phyloP scores from a whole-genome alignment of 768 basidiomycete genomes.

The Lenzites betulinus region DNA sequence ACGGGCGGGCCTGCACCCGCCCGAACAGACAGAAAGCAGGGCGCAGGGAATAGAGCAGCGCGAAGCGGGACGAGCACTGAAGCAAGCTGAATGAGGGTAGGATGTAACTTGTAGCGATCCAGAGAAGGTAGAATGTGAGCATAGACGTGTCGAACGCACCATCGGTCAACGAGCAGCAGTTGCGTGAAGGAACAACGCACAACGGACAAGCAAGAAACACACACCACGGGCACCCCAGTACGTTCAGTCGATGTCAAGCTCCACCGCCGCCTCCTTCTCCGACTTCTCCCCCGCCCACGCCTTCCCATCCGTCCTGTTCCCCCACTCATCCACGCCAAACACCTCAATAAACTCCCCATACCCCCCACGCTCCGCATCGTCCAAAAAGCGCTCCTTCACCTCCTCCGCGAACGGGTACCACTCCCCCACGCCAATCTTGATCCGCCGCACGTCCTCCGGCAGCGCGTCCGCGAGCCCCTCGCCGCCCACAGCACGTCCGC shows the following conservation, averaged over 20 bases:
- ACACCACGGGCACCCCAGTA: background rate
- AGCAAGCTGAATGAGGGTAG: background rate
- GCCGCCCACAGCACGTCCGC: slow-evolving; percentile 40
- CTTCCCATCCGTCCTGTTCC: slow-evolving; percentile 27
- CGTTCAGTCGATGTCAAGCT: background rate
- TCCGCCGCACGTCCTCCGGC: slow-evolving; percentile 33
- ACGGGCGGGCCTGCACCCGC: background rate
- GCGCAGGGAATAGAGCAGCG: background rate
- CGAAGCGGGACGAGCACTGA: background rate
- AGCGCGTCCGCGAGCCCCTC: slow-evolving; percentile 39
- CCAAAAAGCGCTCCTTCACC: slow-evolving; percentile 21
- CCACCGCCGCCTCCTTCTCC: background rate
- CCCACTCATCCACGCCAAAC: slow-evolving; percentile 32
- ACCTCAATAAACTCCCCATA: slow-evolving; percentile 28
- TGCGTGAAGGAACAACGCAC: too few relatives aligned
- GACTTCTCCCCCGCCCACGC: slow-evolving; percentile 12
- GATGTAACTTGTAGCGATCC: background rate
- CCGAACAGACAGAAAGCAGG: background rate
- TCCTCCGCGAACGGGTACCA: slow-evolving; percentile 34
- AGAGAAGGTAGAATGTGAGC: too few relatives aligned
- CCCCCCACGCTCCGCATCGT: slow-evolving; percentile 21
- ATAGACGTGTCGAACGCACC: background rate
- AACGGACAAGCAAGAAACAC: background rate
- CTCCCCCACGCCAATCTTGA: slow-evolving; percentile 39
- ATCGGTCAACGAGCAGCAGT: background rate